Evolutionary conservation across 1,284 basidiomycete genomes (phyloP).

Genomic region (Melampsora occidentalis): DNA sequence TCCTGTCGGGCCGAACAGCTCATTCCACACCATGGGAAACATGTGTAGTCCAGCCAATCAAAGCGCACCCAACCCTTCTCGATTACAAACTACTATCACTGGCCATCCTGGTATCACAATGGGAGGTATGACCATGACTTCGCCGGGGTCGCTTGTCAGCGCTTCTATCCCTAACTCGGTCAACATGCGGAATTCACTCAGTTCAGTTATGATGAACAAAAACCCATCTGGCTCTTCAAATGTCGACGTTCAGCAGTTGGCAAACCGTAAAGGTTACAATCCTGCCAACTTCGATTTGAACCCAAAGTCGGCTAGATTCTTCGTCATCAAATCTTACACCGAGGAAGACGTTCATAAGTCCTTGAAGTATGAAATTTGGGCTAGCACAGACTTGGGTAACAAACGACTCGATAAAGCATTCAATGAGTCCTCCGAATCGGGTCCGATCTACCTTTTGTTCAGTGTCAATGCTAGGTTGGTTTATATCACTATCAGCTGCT

Average conservation of each 20-base stretch:
- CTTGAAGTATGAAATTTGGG: conserved; percentile 94
- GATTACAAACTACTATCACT: conserved; percentile 36
- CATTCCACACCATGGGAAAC: not conserved
- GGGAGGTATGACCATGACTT: conserved; percentile 14
- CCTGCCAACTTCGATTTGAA: conserved; percentile 77
- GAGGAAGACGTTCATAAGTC: conserved; percentile 89
- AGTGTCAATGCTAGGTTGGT: conserved; percentile 83
- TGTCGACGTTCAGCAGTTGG: conserved; percentile 67
- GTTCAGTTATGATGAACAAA: not conserved
- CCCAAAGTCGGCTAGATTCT: conserved; percentile 78
- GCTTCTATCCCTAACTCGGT: too few species aligned
- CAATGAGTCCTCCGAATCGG: conserved; percentile 73
- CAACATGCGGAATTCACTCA: too few species aligned
- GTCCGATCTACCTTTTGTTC: conserved; percentile 90
- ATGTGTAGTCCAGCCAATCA: too few species aligned
- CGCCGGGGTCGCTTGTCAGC: not conserved
- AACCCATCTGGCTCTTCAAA: not conserved
- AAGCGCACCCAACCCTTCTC: conserved; percentile 28
- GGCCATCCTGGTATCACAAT: conserved; percentile 22
- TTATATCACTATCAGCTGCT: not conserved
- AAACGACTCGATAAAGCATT: conserved; percentile 92
- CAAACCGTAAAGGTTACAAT: conserved; percentile 84
- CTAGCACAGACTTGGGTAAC: conserved; percentile 89
- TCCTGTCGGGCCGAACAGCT: not conserved
- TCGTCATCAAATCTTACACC: conserved; percentile 96